Base-by-base conservation (phyloP, 257 asterid species). In the Verbascum thapsus region DNA sequence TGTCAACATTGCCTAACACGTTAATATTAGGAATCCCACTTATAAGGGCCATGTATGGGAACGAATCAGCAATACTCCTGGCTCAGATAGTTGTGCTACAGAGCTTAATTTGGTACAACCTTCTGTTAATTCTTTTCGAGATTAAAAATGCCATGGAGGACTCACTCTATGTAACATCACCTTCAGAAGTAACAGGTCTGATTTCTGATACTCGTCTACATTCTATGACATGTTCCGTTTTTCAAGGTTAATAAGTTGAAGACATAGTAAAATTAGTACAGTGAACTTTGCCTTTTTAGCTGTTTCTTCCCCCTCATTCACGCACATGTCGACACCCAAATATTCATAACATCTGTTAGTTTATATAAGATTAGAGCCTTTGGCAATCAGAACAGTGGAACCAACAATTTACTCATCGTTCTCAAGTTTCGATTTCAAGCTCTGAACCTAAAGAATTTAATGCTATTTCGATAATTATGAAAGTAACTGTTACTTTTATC, bases 101-200 rank as follows among this genome's bases (percentile, higher is more conserved):
- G 56, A 88, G 96, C 79, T 75, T 91, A 60, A 70, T 91, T 67
- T 91, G 98, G 98, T 79, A 88, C 77, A 91, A 86, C 80, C 75
- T 91, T 71, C 72, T 88, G 64, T 73, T 88, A 69, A 73, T 91
- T 67, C 86, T 88, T 68, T 81, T 85, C n/a, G 94, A 91, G 85
- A 66, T 86, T 57, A 67, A n/a, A n/a, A n/a, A 79, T 69, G 95
- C 87, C 51, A 58, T 82, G 43, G 76, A 70, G 75, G 80, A 83
- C 73, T 52, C 76, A 63, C 26, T 50, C 44, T 6, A 49, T n/a
- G 68, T 42, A 48, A 47, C 74, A 42, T 74, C 80, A 54, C 64
- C 82, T 62, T 40, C 87, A 26, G 74, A 71, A 30, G 76, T 39
- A 52, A 54, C 79, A 80, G 97, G 97, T 63, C 53, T 60, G 26